Base-by-base conservation (phyloP, 2,329 filamentous ascomycete species). In the Colletotrichum siamense region DNA sequence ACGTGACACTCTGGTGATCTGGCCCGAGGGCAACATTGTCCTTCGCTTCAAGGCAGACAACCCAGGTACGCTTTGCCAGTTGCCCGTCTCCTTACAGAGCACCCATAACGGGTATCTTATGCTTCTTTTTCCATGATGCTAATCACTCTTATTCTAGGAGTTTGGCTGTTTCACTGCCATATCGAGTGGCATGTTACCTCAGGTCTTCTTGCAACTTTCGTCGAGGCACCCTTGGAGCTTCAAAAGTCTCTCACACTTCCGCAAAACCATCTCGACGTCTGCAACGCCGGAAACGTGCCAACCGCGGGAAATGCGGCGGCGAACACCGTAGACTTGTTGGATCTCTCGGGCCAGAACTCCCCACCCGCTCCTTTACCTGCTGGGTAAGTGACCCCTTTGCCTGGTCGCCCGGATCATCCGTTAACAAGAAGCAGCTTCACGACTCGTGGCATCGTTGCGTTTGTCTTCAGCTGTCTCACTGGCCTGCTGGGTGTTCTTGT, bases 401-500 rank as follows among this genome's bases (percentile, higher is more conserved):
- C 10, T 7, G n/a, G 2, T 13, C n/a, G 9, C n/a, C n/a, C 30
- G n/a, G 12, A 32, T 22, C 12, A 24, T 22, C 2, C 18, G n/a
- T 34, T 34, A 63, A 10, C 22, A 7, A 26, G 18, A 59, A 26
- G 26, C 52, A 88, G 88, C 1, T 96, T 96, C 82, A 95, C 93
- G 0, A 83, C 92, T 0, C 89, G 89, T 44, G 95, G 95, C 9
- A 94, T 94, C 61, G 90, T 95, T 2, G 95, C 95, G 10, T 84
- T 97, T 79, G 92, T 93, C 2, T 95, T 96, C 81, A 95, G 93
- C 80, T 90, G 90, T 77, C 77, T 96, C 6, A 89, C 89, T 24
- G 95, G 94, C 2, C 86, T 96, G 64, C 79, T 95, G 8, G 95
- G 95, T 8, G 88, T 95, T 79, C 88, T 85, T 0, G 90, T 92